Percentiles rank a stretch among this genome's conserved stretches.
Evolutionary conservation across 2,329 filamentous ascomycete genomes (phyloP).

Genomic region (Orbilia javanica): DNA sequence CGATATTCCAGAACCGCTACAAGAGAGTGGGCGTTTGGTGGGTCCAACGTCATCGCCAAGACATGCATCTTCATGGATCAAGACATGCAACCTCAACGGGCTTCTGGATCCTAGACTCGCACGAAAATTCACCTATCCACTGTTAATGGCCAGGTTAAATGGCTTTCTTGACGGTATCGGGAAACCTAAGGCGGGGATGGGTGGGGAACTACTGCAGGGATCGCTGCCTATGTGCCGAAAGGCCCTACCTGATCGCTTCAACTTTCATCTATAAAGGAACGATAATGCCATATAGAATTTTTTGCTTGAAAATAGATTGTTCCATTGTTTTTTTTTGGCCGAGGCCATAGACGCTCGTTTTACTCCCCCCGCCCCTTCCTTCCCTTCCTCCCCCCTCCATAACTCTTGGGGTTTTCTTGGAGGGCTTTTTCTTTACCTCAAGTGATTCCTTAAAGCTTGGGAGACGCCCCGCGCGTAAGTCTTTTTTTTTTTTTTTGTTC

Average conservation of each 20-base stretch:
- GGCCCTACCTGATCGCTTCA: neutral
- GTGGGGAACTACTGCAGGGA: neutral
- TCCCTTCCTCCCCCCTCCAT: neutral
- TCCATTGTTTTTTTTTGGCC: slow-evolving; percentile 30
- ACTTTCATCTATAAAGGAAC: slow-evolving; percentile 11
- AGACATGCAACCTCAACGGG: slow-evolving; percentile 17
- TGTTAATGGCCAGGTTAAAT: neutral
- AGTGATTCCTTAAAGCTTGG: slow-evolving; percentile 17
- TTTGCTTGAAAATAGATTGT: neutral
- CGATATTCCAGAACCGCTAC: slow-evolving; percentile 23
- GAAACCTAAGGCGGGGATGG: slow-evolving; percentile 36
- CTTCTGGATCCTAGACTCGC: neutral
- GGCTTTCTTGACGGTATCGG: neutral
- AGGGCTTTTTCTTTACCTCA: neutral
- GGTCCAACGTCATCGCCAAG: slow-evolving; percentile 37
- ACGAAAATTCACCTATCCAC: neutral
- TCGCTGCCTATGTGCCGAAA: neutral
- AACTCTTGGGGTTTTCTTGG: neutral
- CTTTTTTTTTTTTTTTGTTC: no score
- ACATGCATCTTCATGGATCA: neutral
- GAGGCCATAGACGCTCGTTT: slow-evolving; percentile 28
- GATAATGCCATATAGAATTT: neutral
- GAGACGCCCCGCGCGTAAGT: neutral
- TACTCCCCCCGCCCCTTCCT: neutral
- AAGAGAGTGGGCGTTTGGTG: neutral